Evolutionary conservation across 805 yeast genomes (phyloP).

Genomic region (Cyberlindnera galapagoensis): DNA sequence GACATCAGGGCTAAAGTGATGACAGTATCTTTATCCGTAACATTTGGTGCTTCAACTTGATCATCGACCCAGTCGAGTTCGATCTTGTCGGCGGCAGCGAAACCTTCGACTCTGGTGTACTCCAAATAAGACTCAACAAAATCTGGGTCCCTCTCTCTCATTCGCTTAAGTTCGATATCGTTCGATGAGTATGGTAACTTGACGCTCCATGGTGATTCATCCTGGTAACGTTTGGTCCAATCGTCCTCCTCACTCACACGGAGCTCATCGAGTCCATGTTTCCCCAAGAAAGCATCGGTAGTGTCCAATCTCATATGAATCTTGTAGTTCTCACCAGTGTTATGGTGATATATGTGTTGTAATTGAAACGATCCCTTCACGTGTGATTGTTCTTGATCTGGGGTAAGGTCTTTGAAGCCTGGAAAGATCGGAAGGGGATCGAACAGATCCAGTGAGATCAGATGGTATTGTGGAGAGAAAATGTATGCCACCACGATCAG

Average conservation of each 20-base stretch:
- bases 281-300: constrained; percentile 32
- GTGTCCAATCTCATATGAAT: constrained; percentile 46
- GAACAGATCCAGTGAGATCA: too few species aligned
- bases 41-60: constrained; percentile 60
- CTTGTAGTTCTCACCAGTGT: constrained; percentile 38
- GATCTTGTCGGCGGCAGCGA: constrained; percentile 30
- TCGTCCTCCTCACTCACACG: constrained; percentile 6
- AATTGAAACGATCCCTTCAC: constrained; percentile 24
- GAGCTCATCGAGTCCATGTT: constrained; percentile 7
- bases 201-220: constrained; percentile 35
- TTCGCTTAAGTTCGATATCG: constrained; percentile 27
- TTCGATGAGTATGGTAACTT: constrained; percentile 25
- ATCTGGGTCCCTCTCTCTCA: constrained; percentile 47
- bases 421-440: constrained; percentile 1
- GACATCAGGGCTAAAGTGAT: constrained; percentile 77
- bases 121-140: constrained; percentile 60
- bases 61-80: constrained; percentile 60
- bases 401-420: neutral
- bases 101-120: constrained; percentile 37
- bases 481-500: too few species aligned
- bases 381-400: neutral
- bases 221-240: constrained; percentile 17
- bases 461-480: too few species aligned
- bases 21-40: constrained; percentile 67
- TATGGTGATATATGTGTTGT: constrained; percentile 59